Percentiles rank a stretch among this genome's conserved stretches.
Conservation (phyloP, 495 filamentous ascomycete species). For the Annulohypoxylon bovei region DNA sequence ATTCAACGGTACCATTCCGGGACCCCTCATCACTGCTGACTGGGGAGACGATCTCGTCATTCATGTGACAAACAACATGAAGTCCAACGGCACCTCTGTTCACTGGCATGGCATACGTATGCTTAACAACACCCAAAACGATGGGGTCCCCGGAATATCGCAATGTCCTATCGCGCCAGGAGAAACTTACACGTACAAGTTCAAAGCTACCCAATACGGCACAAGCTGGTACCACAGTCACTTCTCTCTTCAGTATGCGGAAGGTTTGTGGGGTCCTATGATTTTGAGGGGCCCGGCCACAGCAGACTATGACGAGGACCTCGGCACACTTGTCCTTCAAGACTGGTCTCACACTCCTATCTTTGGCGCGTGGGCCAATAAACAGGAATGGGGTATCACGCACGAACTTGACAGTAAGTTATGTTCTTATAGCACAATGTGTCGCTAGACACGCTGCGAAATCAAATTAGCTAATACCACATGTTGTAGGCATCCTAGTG, state of each 20-base stretch:
- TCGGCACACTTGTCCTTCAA: neutral
- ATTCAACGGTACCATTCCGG: neutral
- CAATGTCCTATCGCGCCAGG: constrained; percentile 9
- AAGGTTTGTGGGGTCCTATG: constrained; percentile 1
- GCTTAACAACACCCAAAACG: neutral
- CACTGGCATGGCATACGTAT: constrained; percentile 3
- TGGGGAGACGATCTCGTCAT: neutral
- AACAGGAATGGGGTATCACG: constrained; percentile 2
- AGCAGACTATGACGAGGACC: neutral
- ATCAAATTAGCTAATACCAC: neutral
- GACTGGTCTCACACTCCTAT: neutral
- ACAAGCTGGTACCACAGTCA: constrained; percentile 8
- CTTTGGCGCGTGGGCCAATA: constrained; percentile 2
- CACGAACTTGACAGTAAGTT: constrained; percentile 6
- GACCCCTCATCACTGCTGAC: neutral
- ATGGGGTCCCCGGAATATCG: constrained; percentile 1
- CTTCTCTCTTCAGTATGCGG: constrained; percentile 1
- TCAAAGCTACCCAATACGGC: neutral
- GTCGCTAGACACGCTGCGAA: no score
- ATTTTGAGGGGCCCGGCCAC: neutral
- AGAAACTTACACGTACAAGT: neutral
- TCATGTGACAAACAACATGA: neutral
- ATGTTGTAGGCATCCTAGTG: neutral
- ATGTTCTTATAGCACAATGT: neutral
- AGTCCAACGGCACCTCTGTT: neutral